Base-by-base conservation (phyloP, 1,284 basidiomycete genomes). In the Trichosporon faecale region DNA sequence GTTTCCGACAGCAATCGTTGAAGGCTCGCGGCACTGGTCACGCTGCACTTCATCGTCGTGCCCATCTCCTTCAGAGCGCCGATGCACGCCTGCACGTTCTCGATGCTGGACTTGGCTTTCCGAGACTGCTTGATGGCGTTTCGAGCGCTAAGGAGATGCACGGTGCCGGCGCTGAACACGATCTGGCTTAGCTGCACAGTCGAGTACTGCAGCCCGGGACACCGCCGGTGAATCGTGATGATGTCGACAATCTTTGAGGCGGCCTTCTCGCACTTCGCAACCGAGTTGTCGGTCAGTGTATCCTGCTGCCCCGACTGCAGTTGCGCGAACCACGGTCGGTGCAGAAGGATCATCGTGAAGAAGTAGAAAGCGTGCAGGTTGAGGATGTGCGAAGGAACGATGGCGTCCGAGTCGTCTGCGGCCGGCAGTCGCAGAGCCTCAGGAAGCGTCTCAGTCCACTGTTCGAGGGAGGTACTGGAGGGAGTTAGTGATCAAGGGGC, bases 201-300 rank as follows among this genome's bases (percentile, higher is more conserved):
- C 18, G 72, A 75, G 70, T 74, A 77, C 14, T 76, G 76, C n/a
- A 81, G 66, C 0, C 78, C 79, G 1, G 77, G 77, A 9, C 69
- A 74, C 14, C 65, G 66, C 31, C 75, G 69, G 67, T 72, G 76
- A 12, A 77, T 65, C 66, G 69, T 69, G 27, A 74, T 65, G 23
- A 76, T 72, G 23, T 70, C 60, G 35, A 79, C 72, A 18, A 77
- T 73, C 27, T 74, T 74, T 27, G 49, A 25, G 9, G 70, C 70
- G 0, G 72, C 72, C 9, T 65, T 63, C 64, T 74, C 71, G 46
- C 71, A 72, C 64, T 70, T 72, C 14, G 64, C 64, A 2, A 74
- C 68, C 5, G 67, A 69, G 3, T 55, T 25, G 44, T 73, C 68
- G 2, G 57, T 21, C 0, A 65, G 35, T 0, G 52, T 16, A 49